Base-by-base conservation (phyloP, 371 early-diverging fungal species). In the Apophysomyces trapeziformis region DNA sequence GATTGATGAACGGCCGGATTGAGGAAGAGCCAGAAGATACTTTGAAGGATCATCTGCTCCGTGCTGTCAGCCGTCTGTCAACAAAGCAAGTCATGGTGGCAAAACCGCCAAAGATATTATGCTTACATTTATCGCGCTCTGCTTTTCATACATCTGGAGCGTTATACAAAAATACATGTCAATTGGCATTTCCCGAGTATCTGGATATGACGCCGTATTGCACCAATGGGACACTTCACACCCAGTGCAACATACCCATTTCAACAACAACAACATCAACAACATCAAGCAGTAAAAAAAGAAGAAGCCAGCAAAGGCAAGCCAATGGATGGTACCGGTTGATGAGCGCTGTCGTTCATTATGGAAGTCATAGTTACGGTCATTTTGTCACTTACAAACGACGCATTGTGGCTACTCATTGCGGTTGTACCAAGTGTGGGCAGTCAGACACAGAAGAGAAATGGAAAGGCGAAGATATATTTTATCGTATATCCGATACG, bases 341-440 rank as follows among this genome's bases (percentile, higher is more conserved):
- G 35, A 90, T 88, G 73, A 87, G 93, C 5, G 89, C 91, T 0
- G 87, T 97, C 37, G 91, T 96, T 9, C 98, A 98, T 68, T 92
- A 89, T 66, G 98, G 81, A 9, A 74, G 73, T 14, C 98, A 98
- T 72, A 90, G 94, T 7, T 92, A 85, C 7, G 98, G 98, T 0
- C 98, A 98, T 71, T 98, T 94, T 74, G 91, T 96, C 44, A 92
- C 96, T 0, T 95, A 90, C 70, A 85, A 96, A 16, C 85, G 95
- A 39, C 84, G 86, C 39, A 66, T 73, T 36, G 68, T 68, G 58
- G 62, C 77, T 36, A 69, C 68, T 38, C 50, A 58, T 32, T 82
- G 86, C 69, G 41, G 63, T 35, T 83, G 80, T 45, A 21, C 32
- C n/a, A 12, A 56, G 7, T 79, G 79, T 47, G 26, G 26, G 26